Evolutionary conservation across 169 alveolate species (phyloP).

Genomic region (Cryptosporidium andersoni): DNA sequence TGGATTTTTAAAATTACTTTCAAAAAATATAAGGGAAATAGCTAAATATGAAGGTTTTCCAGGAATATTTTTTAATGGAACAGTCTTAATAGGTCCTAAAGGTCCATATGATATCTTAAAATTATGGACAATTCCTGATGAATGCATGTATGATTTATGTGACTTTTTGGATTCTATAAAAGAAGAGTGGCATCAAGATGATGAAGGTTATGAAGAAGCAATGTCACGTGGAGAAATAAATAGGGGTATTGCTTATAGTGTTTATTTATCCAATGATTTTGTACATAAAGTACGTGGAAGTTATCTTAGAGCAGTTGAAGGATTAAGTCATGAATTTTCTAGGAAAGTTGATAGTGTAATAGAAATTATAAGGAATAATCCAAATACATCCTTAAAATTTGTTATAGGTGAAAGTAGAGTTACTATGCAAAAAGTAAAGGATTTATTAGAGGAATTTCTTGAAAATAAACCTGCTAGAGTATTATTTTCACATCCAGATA

Average conservation of each 20-base stretch:
- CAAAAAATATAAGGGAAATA: slow-evolving; percentile 55
- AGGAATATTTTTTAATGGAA: slow-evolving; percentile 62
- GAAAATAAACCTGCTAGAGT: slow-evolving; percentile 73
- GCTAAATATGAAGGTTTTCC: slow-evolving; percentile 69
- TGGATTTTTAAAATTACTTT: slow-evolving; percentile 50
- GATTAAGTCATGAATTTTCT: slow-evolving; percentile 53
- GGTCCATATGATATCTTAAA: slow-evolving; percentile 41
- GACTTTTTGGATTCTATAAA: slow-evolving; percentile 50
- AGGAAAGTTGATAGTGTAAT: slow-evolving; percentile 40
- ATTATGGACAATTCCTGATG: slow-evolving; percentile 64
- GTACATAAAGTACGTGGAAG: slow-evolving; percentile 48
- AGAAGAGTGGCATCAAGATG: slow-evolving; percentile 64
- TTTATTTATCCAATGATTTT: slow-evolving; percentile 40
- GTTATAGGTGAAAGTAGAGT: slow-evolving; percentile 56
- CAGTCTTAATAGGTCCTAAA: slow-evolving; percentile 64
- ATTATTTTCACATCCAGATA: slow-evolving; percentile 75
- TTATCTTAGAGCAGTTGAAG: slow-evolving; percentile 28
- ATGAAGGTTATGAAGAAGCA: slow-evolving; percentile 66
- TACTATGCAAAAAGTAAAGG: slow-evolving; percentile 69
- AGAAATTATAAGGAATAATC: slow-evolving; percentile 32
- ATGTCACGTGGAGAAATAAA: slow-evolving; percentile 30
- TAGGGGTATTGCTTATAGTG: slow-evolving; percentile 61
- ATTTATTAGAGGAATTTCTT: slow-evolving; percentile 66
- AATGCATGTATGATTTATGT: slow-evolving; percentile 37
- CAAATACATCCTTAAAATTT: slow-evolving; percentile 36